Evolutionary conservation across 2,329 filamentous ascomycete genomes (phyloP), one percentile per base, ranked within the genome.

Genomic region (Aciculosporium take): DNA sequence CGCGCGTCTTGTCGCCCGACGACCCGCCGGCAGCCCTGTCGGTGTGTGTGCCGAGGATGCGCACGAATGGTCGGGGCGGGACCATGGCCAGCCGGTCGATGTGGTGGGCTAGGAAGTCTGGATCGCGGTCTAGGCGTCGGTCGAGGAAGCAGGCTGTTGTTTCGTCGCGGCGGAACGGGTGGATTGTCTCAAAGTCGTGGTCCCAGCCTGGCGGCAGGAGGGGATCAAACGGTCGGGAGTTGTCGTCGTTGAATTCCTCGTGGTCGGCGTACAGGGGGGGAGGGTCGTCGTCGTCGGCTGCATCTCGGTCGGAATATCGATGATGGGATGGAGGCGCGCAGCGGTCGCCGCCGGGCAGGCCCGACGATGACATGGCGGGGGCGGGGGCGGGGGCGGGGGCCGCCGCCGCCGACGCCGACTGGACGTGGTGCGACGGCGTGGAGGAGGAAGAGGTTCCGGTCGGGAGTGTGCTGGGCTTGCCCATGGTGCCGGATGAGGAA

Each of bases 51-150:
- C 76, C 76, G 25, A 62, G 59, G 32, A 80, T 56, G 37, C 62
- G 64, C 7, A 78, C 62, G 39, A 61, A 67, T 0, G 69, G 67
- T n/a, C 71, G 65, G 0, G 74, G 74, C 4, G 75, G 74, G 8
- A 62, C 53, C 23, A 50, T 51, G 21, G 70, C 63, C 35, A 71
- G 66, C 6, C 55, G 49, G 1, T 49, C 50, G 46, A 77, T 57
- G 46, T 71, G 64, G 10, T 53, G 44, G 43, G 69, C 59, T 17
- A 78, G 62, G 20, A 61, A 57, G 3, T 51, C 48, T 3, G 61
- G 56, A 33, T 72, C 65, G 7, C 54, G 51, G 47, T 72, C 69
- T 27, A 75, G 62, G 15, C 58, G 58, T 21, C 48, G 50, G 45
- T 68, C 59, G 40, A 76, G 52, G 52, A 66, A 72, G 50, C 56